Evolutionary conservation across 768 basidiomycete species (phyloP).

Genomic region (Boletus subcaerulescens): DNA sequence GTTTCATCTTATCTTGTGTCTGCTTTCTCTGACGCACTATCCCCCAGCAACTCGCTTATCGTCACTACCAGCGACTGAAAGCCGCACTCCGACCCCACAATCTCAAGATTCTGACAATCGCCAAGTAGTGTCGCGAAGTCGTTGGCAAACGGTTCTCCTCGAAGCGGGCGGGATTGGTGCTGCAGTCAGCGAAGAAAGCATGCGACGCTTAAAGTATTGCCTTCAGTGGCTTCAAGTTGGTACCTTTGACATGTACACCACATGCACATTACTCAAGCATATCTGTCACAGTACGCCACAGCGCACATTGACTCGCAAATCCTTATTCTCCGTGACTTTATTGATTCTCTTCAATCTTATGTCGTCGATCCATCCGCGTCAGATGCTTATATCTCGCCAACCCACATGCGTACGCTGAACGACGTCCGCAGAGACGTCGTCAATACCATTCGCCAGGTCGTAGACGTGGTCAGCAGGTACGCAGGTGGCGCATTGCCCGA

Average conservation of each 20-base stretch:
- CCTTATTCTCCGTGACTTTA: constrained; percentile 78
- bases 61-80: constrained; percentile 1
- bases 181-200: constrained; percentile 87
- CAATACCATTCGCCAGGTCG: constrained; percentile 85
- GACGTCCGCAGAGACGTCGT: constrained; percentile 80
- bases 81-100: constrained; percentile 23
- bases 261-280: background rate
- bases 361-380: constrained; percentile 24
- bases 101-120: constrained; percentile 29
- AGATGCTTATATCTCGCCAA: constrained; percentile 39
- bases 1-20: constrained; percentile 3
- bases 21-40: background rate
- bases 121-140: constrained; percentile 68
- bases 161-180: constrained; percentile 88
- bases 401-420: constrained; percentile 64
- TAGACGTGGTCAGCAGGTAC: constrained; percentile 82
- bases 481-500: constrained; percentile 86
- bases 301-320: constrained; percentile 86
- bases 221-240: constrained; percentile 83
- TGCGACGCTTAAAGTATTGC: constrained; percentile 82
- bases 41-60: background rate
- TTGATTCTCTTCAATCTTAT: constrained; percentile 56
- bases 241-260: constrained; percentile 3
- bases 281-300: constrained; percentile 67
- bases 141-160: constrained; percentile 80